Conservation (phyloP, 768 basidiomycete species). For the Podaxis rugospora region DNA sequence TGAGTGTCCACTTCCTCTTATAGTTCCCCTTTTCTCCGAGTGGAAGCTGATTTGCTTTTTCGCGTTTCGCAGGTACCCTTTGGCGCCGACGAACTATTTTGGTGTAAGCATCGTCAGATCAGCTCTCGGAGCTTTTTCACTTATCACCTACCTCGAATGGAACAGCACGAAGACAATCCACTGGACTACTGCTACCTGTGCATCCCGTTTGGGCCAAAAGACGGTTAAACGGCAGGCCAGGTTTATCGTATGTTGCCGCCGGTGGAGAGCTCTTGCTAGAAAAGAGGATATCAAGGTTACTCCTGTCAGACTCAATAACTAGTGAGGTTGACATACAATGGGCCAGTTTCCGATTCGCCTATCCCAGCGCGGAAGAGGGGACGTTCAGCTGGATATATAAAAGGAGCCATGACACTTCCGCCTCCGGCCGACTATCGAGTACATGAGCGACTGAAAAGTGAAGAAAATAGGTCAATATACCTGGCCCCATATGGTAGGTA, state of each 20-base stretch:
- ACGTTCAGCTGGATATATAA: slow-evolving; percentile 35
- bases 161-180: slow-evolving; percentile 41
- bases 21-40: no score
- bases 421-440: slow-evolving; percentile 44
- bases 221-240: slow-evolving; percentile 45
- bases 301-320: not conserved
- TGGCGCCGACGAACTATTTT: no score
- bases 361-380: slow-evolving; percentile 49
- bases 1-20: no score
- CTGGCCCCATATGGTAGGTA: slow-evolving; percentile 48
- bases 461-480: slow-evolving; percentile 17
- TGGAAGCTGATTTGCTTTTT: no score
- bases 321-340: slow-evolving; percentile 37
- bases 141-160: slow-evolving; percentile 35
- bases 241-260: slow-evolving; percentile 42
- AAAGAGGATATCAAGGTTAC: not conserved
- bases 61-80: no score
- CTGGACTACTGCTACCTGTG: slow-evolving; percentile 28
- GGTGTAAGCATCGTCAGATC: not conserved
- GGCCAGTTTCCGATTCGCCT: slow-evolving; percentile 47
- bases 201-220: slow-evolving; percentile 45
- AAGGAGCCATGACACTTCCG: slow-evolving; percentile 43
- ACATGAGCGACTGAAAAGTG: not conserved
- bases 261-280: slow-evolving; percentile 48
- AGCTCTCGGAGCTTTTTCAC: not conserved